Percentiles rank a stretch among this genome's conserved stretches.
Evolutionary conservation across 768 basidiomycete species (phyloP).

Genomic region (Galerina marginata): DNA sequence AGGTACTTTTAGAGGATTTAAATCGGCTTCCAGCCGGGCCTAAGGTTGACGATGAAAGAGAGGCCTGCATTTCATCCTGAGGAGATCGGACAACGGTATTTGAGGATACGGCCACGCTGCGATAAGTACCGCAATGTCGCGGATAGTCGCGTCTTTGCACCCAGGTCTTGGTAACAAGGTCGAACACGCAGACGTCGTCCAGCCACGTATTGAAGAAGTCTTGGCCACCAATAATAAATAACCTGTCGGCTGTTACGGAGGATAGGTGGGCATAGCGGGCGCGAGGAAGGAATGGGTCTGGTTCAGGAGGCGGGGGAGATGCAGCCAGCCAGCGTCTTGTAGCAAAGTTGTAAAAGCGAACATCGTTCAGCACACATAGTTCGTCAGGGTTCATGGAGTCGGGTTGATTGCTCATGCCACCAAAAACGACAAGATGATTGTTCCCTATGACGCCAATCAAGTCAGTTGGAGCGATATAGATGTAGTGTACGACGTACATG

Average conservation of each 20-base stretch:
- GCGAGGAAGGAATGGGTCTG: constrained; percentile 67
- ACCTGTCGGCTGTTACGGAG: constrained; percentile 78
- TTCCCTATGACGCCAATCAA: constrained; percentile 62
- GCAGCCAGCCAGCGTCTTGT: constrained; percentile 74
- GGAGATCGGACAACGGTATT: constrained; percentile 69
- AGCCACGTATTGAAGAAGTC: constrained; percentile 93
- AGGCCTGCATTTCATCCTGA: constrained; percentile 58
- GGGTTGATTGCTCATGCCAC: constrained; percentile 89
- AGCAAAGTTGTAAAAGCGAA: constrained; percentile 85
- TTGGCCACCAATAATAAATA: constrained; percentile 95
- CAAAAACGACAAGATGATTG: constrained; percentile 90
- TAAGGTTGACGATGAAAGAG: constrained; percentile 46
- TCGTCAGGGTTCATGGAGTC: constrained; percentile 76
- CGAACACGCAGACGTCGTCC: constrained; percentile 91
- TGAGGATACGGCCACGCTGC: constrained; percentile 87
- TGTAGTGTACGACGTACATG: constrained; percentile 54
- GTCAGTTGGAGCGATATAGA: background rate
- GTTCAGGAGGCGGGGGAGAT: constrained; percentile 36
- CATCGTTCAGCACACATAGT: constrained; percentile 90
- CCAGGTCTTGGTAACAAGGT: constrained; percentile 77
- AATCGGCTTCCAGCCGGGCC: constrained; percentile 67
- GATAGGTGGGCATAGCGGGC: constrained; percentile 96
- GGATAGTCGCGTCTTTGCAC: constrained; percentile 80
- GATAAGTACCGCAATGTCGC: constrained; percentile 95
- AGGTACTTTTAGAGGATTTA: constrained; percentile 46